Evolutionary conservation across 2,329 filamentous ascomycete genomes (phyloP).

Genomic region (Alternaria triticimaculans): DNA sequence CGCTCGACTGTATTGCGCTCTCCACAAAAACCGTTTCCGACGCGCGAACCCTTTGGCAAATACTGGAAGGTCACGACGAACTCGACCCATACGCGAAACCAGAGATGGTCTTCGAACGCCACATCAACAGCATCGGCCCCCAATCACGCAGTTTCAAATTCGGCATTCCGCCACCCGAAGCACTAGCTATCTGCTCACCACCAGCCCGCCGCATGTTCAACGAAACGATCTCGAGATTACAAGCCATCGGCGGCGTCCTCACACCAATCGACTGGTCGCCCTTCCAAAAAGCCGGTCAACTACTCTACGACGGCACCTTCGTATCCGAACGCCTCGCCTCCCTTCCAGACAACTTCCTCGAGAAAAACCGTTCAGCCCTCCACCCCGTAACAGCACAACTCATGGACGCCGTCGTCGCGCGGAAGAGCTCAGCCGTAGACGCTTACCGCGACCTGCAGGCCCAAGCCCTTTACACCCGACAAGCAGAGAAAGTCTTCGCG

Average conservation of each 20-base stretch:
- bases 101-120: slow-evolving; percentile 41
- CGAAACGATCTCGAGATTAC: slow-evolving; percentile 33
- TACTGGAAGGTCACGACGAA: slow-evolving; percentile 55
- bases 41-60: slow-evolving; percentile 57
- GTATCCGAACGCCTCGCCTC: slow-evolving; percentile 62
- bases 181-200: slow-evolving; percentile 53
- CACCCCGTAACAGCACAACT: slow-evolving; percentile 59
- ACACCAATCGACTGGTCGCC: slow-evolving; percentile 43
- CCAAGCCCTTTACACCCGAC: slow-evolving; percentile 39
- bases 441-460: slow-evolving; percentile 44
- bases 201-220: slow-evolving; percentile 48
- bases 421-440: slow-evolving; percentile 40
- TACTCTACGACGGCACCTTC: slow-evolving; percentile 65
- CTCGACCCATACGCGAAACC: slow-evolving; percentile 61
- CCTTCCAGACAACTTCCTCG: slow-evolving; percentile 40
- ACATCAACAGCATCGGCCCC: slow-evolving; percentile 43
- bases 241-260: slow-evolving; percentile 37
- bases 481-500: slow-evolving; percentile 40
- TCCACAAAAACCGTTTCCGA: slow-evolving; percentile 59
- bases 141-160: slow-evolving; percentile 54
- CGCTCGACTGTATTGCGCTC: slow-evolving; percentile 65
- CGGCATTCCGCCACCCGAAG: slow-evolving; percentile 55
- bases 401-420: slow-evolving; percentile 36
- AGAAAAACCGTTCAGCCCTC: slow-evolving; percentile 47
- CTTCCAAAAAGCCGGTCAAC: slow-evolving; percentile 60